Evolutionary conservation across 345 rosid species (phyloP).

Genomic region (Melaleuca alternifolia): DNA sequence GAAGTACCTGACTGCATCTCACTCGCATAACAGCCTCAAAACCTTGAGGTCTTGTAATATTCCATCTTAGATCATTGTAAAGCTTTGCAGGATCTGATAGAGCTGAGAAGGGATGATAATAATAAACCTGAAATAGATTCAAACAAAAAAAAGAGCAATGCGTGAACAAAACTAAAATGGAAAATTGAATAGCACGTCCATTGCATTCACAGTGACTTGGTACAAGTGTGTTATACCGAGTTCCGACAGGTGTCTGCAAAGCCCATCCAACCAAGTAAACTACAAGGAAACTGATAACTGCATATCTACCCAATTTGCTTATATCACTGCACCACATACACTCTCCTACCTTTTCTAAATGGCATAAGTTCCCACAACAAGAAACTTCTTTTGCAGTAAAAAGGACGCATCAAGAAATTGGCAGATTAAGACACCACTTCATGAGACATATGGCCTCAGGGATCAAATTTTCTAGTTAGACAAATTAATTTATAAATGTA

Average conservation of each 20-base stretch:
- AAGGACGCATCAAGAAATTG: neutral
- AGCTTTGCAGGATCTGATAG: constrained; percentile 89
- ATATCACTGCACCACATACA: neutral
- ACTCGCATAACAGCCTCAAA: constrained; percentile 99
- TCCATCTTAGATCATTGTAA: constrained; percentile 97
- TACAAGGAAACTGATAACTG: neutral
- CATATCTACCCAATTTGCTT: neutral
- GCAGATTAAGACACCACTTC: neutral
- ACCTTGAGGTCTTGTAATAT: constrained; percentile 95
- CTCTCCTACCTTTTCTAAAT: neutral
- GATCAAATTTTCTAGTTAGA: neutral
- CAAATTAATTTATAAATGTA: neutral
- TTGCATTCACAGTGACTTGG: neutral
- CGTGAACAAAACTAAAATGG: neutral
- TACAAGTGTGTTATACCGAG: neutral
- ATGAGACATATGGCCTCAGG: neutral
- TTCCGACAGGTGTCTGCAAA: neutral
- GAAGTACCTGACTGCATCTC: constrained; percentile 81
- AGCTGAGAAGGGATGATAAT: constrained; percentile 87
- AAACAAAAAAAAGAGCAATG: neutral
- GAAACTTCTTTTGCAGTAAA: neutral
- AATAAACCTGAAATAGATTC: constrained; percentile 59
- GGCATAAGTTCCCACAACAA: neutral
- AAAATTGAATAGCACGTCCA: neutral
- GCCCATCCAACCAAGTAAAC: neutral